Conservation (phyloP, 179 eudicot species). For the Drosera spatulata region DNA sequence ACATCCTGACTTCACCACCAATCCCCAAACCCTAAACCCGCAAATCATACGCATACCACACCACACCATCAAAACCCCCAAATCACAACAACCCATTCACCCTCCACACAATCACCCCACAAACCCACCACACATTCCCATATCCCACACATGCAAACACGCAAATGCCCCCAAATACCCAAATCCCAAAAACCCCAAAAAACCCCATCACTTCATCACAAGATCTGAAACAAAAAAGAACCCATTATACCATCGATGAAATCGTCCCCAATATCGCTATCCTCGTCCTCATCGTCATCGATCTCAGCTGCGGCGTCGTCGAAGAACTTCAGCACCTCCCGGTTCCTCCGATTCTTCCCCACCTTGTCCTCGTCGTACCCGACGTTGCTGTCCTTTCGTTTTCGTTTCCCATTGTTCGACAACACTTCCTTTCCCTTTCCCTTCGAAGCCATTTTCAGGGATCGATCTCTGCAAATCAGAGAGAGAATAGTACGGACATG, state of each 20-base stretch:
- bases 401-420: conserved; percentile 26
- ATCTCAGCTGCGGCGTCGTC: conserved; percentile 53
- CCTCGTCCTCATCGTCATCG: conserved; percentile 26
- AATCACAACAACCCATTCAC: not conserved
- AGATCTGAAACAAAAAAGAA: not conserved
- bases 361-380: conserved; percentile 18
- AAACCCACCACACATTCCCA: too few relatives aligned
- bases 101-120: too few relatives aligned
- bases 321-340: conserved; percentile 54
- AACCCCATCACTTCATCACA: too few relatives aligned
- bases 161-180: not conserved
- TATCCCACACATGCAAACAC: too few relatives aligned
- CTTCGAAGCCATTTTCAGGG: conserved; percentile 35
- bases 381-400: conserved; percentile 6
- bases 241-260: conserved; percentile 16
- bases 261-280: conserved; percentile 15
- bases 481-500: too few relatives aligned
- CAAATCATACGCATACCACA: too few relatives aligned
- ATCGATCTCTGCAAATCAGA: too few relatives aligned
- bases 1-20: too few relatives aligned
- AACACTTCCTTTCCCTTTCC: conserved; percentile 42
- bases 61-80: not conserved
- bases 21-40: too few relatives aligned
- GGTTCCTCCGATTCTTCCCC: conserved; percentile 34
- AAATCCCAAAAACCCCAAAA: too few relatives aligned